phyloP scores from a whole-genome alignment of 345 rosid genomes.

The Iberis pinnata region DNA sequence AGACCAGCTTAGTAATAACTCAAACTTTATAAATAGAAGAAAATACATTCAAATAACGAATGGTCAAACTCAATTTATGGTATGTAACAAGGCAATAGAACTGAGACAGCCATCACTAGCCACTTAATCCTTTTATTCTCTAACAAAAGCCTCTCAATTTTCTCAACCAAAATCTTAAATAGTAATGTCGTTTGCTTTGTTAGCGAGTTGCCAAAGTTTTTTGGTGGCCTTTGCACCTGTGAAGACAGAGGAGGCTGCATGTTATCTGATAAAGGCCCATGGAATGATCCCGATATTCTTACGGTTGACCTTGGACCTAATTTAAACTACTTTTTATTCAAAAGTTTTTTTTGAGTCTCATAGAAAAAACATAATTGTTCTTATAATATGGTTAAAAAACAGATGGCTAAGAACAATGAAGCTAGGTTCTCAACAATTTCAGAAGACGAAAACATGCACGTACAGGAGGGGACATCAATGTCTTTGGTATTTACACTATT shows the following conservation, averaged over 20 bases:
- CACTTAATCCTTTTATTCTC: too few relatives aligned
- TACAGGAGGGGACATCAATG: conserved; percentile 12
- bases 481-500: conserved; percentile 9
- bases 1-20: too few relatives aligned
- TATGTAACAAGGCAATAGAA: too few relatives aligned
- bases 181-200: neutral
- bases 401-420: conserved; percentile 59
- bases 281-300: conserved; percentile 79
- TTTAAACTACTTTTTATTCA: neutral
- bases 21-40: too few relatives aligned
- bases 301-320: conserved; percentile 44
- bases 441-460: conserved; percentile 32
- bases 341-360: neutral
- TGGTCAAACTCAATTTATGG: too few relatives aligned
- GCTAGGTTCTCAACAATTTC: conserved; percentile 42
- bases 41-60: too few relatives aligned
- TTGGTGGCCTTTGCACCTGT: conserved; percentile 89
- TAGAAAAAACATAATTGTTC: neutral
- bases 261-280: conserved; percentile 94
- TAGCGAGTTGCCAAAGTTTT: conserved; percentile 91
- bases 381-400: neutral
- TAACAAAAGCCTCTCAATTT: too few relatives aligned
- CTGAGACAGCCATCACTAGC: too few relatives aligned
- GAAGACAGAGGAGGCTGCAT: conserved; percentile 91
- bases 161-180: too few relatives aligned